Percentiles rank a stretch among this genome's conserved stretches.
phyloP scores from a whole-genome alignment of 2,329 filamentous ascomycete species.

The Cladosporium oxysporum region DNA sequence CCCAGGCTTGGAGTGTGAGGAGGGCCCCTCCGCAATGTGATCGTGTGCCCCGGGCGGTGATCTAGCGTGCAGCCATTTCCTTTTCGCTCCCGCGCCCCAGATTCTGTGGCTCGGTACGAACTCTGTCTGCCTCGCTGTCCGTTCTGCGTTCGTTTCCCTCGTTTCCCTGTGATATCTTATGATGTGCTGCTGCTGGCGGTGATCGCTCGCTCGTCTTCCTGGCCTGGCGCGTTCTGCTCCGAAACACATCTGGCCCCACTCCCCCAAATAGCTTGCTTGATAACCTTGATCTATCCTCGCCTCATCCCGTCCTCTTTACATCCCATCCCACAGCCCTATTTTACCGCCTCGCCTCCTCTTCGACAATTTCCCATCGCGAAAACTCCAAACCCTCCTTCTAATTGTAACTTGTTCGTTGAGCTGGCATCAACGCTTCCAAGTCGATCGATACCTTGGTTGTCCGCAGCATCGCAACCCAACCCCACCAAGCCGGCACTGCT shows the following conservation, averaged over 20 bases:
- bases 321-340: slow-evolving; percentile 9
- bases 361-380: not conserved
- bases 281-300: slow-evolving; percentile 7
- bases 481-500: slow-evolving; percentile 11
- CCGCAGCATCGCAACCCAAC: slow-evolving; percentile 1
- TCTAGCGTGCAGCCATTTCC: slow-evolving; percentile 20
- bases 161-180: not conserved
- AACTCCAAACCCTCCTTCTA: not conserved
- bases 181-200: slow-evolving; percentile 11
- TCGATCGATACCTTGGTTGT: not conserved
- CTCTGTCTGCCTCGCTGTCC: not conserved
- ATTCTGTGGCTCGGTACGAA: slow-evolving; percentile 21
- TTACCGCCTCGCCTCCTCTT: not conserved
- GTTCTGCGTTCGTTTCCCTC: slow-evolving; percentile 1
- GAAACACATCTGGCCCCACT: slow-evolving; percentile 3
- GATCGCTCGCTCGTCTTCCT: not conserved
- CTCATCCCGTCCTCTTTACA: not conserved
- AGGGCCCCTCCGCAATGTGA: slow-evolving; percentile 28
- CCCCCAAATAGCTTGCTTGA: slow-evolving; percentile 20
- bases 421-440: not conserved
- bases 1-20: slow-evolving; percentile 21
- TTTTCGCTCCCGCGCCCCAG: slow-evolving; percentile 22
- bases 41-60: slow-evolving; percentile 27
- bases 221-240: not conserved
- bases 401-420: not conserved